Conservation (phyloP, 176 grass and related monocot species). For the Zizania latifolia region DNA sequence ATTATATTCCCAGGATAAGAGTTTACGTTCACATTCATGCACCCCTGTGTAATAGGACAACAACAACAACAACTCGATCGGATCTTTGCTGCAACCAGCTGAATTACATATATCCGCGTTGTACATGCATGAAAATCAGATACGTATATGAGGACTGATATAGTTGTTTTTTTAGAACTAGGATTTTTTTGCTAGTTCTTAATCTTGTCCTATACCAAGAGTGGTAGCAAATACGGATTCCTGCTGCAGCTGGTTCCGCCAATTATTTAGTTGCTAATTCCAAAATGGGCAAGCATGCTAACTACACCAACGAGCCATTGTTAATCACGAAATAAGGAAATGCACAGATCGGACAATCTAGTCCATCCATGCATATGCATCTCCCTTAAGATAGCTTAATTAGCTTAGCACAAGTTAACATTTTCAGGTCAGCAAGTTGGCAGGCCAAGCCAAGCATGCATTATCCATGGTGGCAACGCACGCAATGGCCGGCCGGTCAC, state of each 20-base stretch:
- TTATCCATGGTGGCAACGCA: background rate
- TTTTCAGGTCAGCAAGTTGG: background rate
- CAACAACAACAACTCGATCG: background rate
- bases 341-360: constrained; percentile 2
- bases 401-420: background rate
- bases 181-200: background rate
- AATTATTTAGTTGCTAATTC: background rate
- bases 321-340: constrained; percentile 9
- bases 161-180: background rate
- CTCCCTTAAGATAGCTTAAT: background rate
- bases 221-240: background rate
- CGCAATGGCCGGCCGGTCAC: too few relatives aligned
- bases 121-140: too few relatives aligned
- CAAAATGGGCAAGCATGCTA: background rate
- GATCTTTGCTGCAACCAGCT: background rate
- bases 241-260: background rate
- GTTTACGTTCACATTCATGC: background rate
- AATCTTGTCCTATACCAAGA: background rate
- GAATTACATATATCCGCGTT: too few relatives aligned
- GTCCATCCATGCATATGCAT: background rate
- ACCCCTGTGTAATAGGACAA: background rate
- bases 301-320: background rate
- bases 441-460: background rate
- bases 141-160: background rate
- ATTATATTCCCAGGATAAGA: background rate